These are phyloP conservation scores for Xylariaceae sp. DNA, from an alignment of 2,329 filamentous ascomycete species.

Conservation along the genomic window DNA sequence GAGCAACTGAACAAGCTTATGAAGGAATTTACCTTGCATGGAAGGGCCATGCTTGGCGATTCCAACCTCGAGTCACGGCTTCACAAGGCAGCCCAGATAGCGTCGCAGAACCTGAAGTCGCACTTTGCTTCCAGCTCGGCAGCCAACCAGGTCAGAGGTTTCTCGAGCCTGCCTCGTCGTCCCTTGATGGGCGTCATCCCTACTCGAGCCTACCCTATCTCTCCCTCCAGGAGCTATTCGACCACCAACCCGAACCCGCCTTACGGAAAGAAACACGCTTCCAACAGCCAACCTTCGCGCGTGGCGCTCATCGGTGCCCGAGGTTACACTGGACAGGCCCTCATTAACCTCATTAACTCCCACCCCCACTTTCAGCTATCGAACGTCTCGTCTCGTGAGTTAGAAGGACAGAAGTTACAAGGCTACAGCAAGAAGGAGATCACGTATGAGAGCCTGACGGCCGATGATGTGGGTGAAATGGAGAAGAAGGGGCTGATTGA, in stretches of 20 bases:
- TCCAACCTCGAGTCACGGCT: conserved; percentile 85
- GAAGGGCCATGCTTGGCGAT: conserved; percentile 82
- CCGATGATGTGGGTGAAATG: conserved; percentile 83
- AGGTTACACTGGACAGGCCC: conserved; percentile 88
- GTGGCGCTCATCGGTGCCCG: conserved; percentile 21
- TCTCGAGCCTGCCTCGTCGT: conserved; percentile 56
- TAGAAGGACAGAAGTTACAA: conserved; percentile 78
- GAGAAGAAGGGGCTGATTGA: conserved; percentile 81
- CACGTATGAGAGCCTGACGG: conserved; percentile 82
- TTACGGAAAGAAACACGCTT: conserved; percentile 21
- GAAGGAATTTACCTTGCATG: conserved; percentile 77
- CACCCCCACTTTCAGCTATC: conserved; percentile 88
- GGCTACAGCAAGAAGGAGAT: conserved; percentile 90
- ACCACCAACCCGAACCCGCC: conserved; percentile 17
- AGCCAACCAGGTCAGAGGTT: conserved; percentile 57
- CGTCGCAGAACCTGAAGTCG: conserved; percentile 49
- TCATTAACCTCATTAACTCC: conserved; percentile 80
- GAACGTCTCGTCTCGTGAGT: conserved; percentile 89
- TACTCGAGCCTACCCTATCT: conserved; percentile 27
- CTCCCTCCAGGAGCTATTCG: conserved; percentile 33
- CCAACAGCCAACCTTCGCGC: conserved; percentile 16
- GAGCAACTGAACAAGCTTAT: conserved; percentile 80
- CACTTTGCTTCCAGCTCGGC: conserved; percentile 41
- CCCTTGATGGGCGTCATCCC: conserved; percentile 30
- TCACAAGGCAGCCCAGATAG: conserved; percentile 69